phyloP scores from a whole-genome alignment of 495 filamentous ascomycete genomes.

The Xylaria nigripes region DNA sequence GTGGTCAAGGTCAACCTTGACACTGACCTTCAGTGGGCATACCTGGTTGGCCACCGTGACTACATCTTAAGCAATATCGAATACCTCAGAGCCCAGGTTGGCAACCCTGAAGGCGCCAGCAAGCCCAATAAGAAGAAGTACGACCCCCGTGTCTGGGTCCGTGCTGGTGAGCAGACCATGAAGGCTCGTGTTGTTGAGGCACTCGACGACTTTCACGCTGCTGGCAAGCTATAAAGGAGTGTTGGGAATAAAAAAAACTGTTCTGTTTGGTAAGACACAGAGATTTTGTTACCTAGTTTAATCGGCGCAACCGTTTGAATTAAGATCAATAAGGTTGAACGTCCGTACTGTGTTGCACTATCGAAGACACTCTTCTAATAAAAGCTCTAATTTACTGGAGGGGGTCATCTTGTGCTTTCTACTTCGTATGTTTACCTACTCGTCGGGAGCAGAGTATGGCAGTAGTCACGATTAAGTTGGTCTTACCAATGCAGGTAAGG shows the following conservation, averaged over 20 bases:
- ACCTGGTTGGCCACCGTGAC: conserved; percentile 84
- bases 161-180: conserved; percentile 98
- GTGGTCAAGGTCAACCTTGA: conserved; percentile 98
- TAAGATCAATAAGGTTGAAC: neutral
- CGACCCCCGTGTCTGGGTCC: conserved; percentile 72
- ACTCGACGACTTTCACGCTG: conserved; percentile 86
- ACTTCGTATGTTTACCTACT: too few relatives aligned
- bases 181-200: conserved; percentile 67
- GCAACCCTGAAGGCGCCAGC: conserved; percentile 89
- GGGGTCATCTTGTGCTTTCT: too few relatives aligned
- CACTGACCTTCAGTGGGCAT: conserved; percentile 82
- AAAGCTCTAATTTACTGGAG: too few relatives aligned
- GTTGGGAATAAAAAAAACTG: neutral
- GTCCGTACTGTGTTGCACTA: neutral
- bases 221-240: conserved; percentile 65
- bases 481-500: too few relatives aligned
- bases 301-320: neutral
- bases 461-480: too few relatives aligned
- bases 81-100: conserved; percentile 74
- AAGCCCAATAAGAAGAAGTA: conserved; percentile 99
- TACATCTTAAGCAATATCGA: conserved; percentile 93
- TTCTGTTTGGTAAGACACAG: neutral
- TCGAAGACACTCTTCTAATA: too few relatives aligned
- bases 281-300: neutral
- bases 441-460: too few relatives aligned